phyloP scores from a whole-genome alignment of 306 rosid genomes.

The Prunus dulcis region DNA sequence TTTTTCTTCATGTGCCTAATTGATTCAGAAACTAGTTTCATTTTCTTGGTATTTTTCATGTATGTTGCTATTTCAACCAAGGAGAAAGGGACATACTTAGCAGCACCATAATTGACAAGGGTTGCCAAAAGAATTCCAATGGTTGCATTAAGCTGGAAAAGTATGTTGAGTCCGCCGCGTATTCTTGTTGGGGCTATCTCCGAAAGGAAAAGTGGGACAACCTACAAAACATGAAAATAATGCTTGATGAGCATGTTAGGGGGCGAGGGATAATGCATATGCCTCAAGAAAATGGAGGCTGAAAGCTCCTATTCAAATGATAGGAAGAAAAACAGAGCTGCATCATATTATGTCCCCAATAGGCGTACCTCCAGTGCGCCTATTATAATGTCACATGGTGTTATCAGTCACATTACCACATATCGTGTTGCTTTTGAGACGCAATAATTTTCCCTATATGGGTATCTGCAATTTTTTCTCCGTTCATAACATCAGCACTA shows the following conservation, averaged over 20 bases:
- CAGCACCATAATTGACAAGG: conserved; percentile 61
- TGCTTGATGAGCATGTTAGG: not conserved
- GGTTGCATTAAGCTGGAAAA: conserved; percentile 62
- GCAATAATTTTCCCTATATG: no score
- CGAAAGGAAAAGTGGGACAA: conserved; percentile 63
- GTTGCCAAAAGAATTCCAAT: conserved; percentile 63
- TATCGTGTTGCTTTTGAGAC: no score
- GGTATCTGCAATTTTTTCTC: no score
- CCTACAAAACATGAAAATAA: conserved; percentile 21
- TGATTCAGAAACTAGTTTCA: not conserved
- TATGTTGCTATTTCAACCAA: not conserved
- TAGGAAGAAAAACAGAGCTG: no score
- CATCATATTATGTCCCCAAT: no score
- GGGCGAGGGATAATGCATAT: not conserved
- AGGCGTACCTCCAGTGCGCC: no score
- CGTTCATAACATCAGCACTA: no score
- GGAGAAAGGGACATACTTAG: conserved; percentile 40
- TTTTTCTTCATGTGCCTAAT: not conserved
- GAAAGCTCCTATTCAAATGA: not conserved
- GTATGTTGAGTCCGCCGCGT: conserved; percentile 64
- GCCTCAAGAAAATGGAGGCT: not conserved
- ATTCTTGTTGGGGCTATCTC: conserved; percentile 71
- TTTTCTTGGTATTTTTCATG: not conserved
- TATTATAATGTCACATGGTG: no score
- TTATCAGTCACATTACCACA: no score